These are phyloP conservation scores for Eucommia ulmoides DNA, from an alignment of 257 asterid genomes.

Conservation along the genomic window DNA sequence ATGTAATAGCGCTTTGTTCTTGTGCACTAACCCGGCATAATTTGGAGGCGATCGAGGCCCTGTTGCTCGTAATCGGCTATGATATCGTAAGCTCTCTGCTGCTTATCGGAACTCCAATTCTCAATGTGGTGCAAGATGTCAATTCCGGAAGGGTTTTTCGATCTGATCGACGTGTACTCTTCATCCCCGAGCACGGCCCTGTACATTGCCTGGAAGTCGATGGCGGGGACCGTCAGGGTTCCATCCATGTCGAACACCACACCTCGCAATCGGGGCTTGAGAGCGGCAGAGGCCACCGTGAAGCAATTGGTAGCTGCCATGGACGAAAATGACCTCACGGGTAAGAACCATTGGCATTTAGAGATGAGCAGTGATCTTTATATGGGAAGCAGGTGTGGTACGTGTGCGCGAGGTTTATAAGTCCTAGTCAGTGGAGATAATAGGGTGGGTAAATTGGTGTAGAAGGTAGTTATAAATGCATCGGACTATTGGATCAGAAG, in stretches of 20 bases:
- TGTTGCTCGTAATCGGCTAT: constrained; percentile 74
- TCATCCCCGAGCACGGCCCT: constrained; percentile 77
- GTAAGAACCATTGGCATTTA: no score
- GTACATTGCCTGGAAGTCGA: constrained; percentile 85
- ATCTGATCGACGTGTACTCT: constrained; percentile 35
- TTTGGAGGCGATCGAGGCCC: constrained; percentile 78
- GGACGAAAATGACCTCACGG: constrained; percentile 35
- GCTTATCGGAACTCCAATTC: constrained; percentile 66
- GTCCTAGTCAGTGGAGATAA: no score
- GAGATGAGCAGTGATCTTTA: no score
- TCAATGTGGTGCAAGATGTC: constrained; percentile 85
- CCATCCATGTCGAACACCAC: constrained; percentile 98
- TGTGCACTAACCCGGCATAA: constrained; percentile 90
- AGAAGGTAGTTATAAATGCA: no score
- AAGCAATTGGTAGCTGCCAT: constrained; percentile 29
- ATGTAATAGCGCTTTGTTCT: no score
- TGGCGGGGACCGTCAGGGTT: constrained; percentile 86
- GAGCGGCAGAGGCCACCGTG: constrained; percentile 9
- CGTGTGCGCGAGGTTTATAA: no score
- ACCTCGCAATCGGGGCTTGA: constrained; percentile 55
- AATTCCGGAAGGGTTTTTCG: constrained; percentile 56
- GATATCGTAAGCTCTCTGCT: constrained; percentile 46
- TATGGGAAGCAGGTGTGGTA: no score
- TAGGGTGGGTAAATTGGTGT: no score
- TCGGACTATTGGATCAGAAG: no score